A percentile compares a stretch with the other conserved stretches of the same genome.
Evolutionary conservation across 306 rosid genomes (phyloP).

Genomic region (Acacia acuminata): DNA sequence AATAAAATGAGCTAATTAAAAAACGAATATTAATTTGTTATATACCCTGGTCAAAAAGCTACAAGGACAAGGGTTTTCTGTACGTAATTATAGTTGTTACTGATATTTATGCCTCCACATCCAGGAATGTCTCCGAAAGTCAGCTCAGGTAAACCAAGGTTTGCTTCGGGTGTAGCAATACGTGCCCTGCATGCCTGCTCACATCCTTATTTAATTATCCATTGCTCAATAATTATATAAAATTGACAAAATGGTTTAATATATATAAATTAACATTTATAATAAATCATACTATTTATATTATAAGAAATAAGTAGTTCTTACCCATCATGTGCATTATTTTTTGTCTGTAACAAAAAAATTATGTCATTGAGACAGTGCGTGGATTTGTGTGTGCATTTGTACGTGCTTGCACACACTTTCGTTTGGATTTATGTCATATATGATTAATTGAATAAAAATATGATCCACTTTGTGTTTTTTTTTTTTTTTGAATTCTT

Average conservation of each 20-base stretch:
- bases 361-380: too few relatives aligned
- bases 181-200: conserved; percentile 4
- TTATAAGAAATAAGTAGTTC: neutral
- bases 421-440: neutral
- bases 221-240: neutral
- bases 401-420: neutral
- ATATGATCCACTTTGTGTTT: too few relatives aligned
- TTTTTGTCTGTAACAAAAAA: neutral
- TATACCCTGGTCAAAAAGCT: neutral
- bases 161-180: neutral
- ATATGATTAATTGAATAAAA: too few relatives aligned
- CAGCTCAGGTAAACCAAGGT: neutral
- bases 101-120: neutral
- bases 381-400: too few relatives aligned
- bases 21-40: too few relatives aligned
- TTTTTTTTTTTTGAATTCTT: too few relatives aligned
- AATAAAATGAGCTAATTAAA: neutral
- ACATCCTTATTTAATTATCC: neutral
- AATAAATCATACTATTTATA: too few relatives aligned
- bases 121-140: neutral
- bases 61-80: neutral
- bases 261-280: neutral
- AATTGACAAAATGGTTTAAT: neutral
- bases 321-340: neutral
- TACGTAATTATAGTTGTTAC: neutral